phyloP scores from a whole-genome alignment of 441 rosid genomes.

The Macaranga tanarius region DNA sequence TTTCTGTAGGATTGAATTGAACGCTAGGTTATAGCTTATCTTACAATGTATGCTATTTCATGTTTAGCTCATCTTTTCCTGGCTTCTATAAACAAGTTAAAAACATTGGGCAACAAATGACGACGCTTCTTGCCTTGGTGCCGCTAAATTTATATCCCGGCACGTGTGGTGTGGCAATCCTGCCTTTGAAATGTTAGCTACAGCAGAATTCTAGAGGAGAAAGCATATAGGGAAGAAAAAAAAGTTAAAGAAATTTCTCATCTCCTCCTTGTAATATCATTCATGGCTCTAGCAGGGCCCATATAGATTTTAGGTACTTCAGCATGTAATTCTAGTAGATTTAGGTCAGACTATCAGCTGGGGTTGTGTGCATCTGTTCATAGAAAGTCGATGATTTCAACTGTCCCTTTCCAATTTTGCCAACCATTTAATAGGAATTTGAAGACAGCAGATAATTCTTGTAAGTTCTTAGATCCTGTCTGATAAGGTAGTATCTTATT shows the following conservation, averaged over 20 bases:
- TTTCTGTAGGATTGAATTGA: not conserved
- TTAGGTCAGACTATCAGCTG: not conserved
- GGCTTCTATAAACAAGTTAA: not conserved
- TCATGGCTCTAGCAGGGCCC: not conserved
- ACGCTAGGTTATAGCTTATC: slow-evolving; percentile 4
- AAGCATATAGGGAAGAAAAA: not conserved
- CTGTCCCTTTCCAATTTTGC: not conserved
- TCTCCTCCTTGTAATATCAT: slow-evolving; percentile 5
- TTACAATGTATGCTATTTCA: not conserved
- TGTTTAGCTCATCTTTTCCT: not conserved
- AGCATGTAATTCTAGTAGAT: not conserved
- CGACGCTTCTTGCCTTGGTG: not conserved
- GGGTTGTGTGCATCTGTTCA: not conserved
- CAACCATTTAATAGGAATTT: not conserved
- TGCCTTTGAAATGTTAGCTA: not conserved
- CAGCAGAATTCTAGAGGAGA: not conserved
- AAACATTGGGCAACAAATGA: not conserved
- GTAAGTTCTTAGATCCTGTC: slow-evolving; percentile 1
- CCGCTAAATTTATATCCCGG: not conserved
- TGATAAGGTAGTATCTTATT: slow-evolving; percentile 20
- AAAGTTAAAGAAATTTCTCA: not conserved
- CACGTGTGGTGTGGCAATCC: not conserved
- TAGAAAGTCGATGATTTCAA: not conserved
- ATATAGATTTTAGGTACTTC: not conserved
- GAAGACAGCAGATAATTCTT: not conserved